Evolutionary conservation across 345 rosid species (phyloP).

Genomic region (Corchorus olitorius): DNA sequence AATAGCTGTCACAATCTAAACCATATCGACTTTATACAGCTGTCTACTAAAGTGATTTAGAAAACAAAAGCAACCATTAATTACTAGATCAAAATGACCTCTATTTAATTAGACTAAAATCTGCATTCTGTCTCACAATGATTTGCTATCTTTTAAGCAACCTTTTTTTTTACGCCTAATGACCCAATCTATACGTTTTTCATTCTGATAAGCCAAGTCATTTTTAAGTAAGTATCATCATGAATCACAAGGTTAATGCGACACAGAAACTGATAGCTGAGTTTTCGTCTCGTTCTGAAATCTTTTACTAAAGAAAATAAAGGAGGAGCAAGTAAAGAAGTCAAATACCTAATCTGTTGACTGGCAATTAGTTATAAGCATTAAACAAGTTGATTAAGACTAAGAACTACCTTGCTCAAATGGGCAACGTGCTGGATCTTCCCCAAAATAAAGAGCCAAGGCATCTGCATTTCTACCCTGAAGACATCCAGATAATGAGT

Average conservation of each 20-base stretch:
- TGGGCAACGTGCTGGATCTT: slow-evolving; percentile 87
- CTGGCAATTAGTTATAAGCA: background rate
- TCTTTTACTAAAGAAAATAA: too few relatives aligned
- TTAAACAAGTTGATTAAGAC: background rate
- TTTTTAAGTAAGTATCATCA: background rate
- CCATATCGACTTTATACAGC: background rate
- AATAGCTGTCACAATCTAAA: background rate
- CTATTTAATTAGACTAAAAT: background rate
- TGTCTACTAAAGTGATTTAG: background rate
- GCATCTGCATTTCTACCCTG: slow-evolving; percentile 89
- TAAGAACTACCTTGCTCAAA: slow-evolving; percentile 73
- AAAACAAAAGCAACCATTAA: background rate
- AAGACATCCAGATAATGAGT: slow-evolving; percentile 19
- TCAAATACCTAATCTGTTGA: background rate
- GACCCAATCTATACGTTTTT: background rate
- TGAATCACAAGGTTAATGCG: background rate
- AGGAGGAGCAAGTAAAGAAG: too few relatives aligned
- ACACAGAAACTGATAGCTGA: background rate
- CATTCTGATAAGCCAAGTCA: background rate
- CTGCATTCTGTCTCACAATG: background rate
- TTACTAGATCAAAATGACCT: background rate
- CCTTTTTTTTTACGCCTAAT: background rate
- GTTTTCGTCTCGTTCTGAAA: background rate
- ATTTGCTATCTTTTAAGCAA: too few relatives aligned
- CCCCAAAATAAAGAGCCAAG: slow-evolving; percentile 81